These are phyloP conservation scores for Tuber magnatum DNA, from an alignment of 495 filamentous ascomycete genomes.

Conservation along the genomic window DNA sequence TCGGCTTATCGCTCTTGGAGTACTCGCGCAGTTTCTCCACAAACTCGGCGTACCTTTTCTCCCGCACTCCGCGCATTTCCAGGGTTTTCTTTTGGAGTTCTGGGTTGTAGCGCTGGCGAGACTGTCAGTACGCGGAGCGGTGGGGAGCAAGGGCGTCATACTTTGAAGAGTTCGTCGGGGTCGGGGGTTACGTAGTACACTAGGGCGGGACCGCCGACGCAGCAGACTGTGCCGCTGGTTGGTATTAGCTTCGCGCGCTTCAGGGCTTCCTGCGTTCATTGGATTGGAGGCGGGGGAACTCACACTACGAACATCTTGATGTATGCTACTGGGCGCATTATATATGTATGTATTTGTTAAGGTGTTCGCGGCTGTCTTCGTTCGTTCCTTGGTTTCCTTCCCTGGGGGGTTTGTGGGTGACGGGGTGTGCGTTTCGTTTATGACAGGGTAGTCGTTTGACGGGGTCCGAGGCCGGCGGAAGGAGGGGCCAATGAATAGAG, in stretches of 20 bases:
- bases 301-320: constrained; percentile 62
- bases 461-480: background rate
- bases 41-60: constrained; percentile 84
- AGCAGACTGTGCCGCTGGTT: constrained; percentile 58
- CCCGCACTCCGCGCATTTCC: constrained; percentile 61
- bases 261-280: background rate
- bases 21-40: constrained; percentile 75
- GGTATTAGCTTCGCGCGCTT: constrained; percentile 2
- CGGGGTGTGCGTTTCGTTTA: background rate
- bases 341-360: background rate
- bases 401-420: background rate
- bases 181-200: constrained; percentile 73
- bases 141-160: constrained; percentile 30
- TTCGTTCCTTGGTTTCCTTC: background rate
- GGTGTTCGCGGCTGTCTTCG: background rate
- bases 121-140: constrained; percentile 6
- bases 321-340: constrained; percentile 41
- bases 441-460: background rate
- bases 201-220: constrained; percentile 77
- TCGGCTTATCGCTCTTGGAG: constrained; percentile 83
- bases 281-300: constrained; percentile 30
- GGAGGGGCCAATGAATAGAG: background rate
- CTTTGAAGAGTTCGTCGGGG: constrained; percentile 81
- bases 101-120: constrained; percentile 72
- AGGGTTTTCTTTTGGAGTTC: constrained; percentile 79